Evolutionary conservation across 2,329 filamentous ascomycete genomes (phyloP).

Genomic region (Neofusicoccum sp.): DNA sequence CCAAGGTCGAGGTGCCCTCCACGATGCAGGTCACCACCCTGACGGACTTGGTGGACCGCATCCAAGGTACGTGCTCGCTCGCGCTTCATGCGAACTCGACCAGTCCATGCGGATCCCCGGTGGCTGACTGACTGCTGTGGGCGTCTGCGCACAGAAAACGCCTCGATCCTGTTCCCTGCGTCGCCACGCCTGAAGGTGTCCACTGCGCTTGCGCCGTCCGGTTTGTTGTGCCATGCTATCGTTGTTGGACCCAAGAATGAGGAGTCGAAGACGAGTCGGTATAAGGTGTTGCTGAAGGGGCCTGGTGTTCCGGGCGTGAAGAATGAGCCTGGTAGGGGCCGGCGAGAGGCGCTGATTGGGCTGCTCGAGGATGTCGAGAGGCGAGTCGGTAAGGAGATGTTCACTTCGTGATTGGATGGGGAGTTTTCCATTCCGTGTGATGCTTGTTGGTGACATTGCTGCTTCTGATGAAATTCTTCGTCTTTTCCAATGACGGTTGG

Average conservation of each 20-base stretch:
- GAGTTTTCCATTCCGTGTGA: too few relatives aligned
- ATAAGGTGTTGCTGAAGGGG: slow-evolving; percentile 14
- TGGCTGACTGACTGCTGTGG: background rate
- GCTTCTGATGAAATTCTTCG: too few relatives aligned
- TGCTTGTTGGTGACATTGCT: too few relatives aligned
- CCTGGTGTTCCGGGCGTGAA: slow-evolving; percentile 1
- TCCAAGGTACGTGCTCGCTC: background rate
- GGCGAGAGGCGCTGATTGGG: slow-evolving; percentile 12
- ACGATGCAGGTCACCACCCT: slow-evolving; percentile 13
- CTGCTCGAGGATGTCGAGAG: slow-evolving; percentile 17
- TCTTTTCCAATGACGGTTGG: too few relatives aligned
- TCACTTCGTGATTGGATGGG: background rate
- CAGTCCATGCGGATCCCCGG: too few relatives aligned
- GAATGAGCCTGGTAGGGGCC: background rate
- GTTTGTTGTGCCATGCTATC: slow-evolving; percentile 12
- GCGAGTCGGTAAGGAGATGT: slow-evolving; percentile 15
- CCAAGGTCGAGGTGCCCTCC: slow-evolving; percentile 15
- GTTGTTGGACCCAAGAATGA: slow-evolving; percentile 17
- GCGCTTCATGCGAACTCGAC: too few relatives aligned
- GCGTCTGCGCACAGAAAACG: slow-evolving; percentile 17
- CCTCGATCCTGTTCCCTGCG: slow-evolving; percentile 9
- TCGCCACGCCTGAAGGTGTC: slow-evolving; percentile 8
- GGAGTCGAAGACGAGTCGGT: slow-evolving; percentile 10
- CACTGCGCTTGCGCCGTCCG: slow-evolving; percentile 11
- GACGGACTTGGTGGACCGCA: slow-evolving; percentile 11